phyloP scores from a whole-genome alignment of 2,329 filamentous ascomycete species.

The Epichloe uncinata region DNA sequence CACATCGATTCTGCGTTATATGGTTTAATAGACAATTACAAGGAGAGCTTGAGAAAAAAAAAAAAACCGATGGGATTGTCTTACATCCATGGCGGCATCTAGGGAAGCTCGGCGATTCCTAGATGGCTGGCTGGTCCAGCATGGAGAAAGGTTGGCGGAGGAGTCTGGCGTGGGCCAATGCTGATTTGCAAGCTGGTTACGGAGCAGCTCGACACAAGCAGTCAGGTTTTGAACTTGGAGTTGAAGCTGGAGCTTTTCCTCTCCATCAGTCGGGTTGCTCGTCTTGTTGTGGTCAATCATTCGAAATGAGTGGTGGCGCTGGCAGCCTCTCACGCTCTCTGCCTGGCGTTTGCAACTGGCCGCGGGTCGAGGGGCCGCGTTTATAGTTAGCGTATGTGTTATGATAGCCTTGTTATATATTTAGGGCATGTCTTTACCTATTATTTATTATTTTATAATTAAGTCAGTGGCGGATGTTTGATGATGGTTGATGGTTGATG shows the following conservation, averaged over 20 bases:
- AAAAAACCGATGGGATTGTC: background rate
- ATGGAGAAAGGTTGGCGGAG: background rate
- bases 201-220: background rate
- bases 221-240: background rate
- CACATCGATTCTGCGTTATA: background rate
- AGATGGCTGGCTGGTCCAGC: background rate
- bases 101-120: background rate
- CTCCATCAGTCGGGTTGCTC: background rate
- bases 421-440: too few relatives aligned
- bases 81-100: conserved; percentile 3
- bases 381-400: too few relatives aligned
- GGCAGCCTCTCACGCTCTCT: too few relatives aligned
- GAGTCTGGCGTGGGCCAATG: background rate
- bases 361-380: too few relatives aligned
- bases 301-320: too few relatives aligned
- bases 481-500: too few relatives aligned
- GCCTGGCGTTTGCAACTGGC: background rate
- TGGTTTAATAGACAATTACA: background rate
- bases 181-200: background rate
- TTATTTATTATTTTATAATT: too few relatives aligned
- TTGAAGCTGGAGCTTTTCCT: background rate
- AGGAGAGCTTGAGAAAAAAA: background rate
- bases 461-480: too few relatives aligned
- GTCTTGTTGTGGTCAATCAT: background rate
- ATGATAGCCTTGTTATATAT: too few relatives aligned